These are phyloP conservation scores for Laburnicola sp. DNA, from an alignment of 2,329 filamentous ascomycete species.

Conservation along the genomic window DNA sequence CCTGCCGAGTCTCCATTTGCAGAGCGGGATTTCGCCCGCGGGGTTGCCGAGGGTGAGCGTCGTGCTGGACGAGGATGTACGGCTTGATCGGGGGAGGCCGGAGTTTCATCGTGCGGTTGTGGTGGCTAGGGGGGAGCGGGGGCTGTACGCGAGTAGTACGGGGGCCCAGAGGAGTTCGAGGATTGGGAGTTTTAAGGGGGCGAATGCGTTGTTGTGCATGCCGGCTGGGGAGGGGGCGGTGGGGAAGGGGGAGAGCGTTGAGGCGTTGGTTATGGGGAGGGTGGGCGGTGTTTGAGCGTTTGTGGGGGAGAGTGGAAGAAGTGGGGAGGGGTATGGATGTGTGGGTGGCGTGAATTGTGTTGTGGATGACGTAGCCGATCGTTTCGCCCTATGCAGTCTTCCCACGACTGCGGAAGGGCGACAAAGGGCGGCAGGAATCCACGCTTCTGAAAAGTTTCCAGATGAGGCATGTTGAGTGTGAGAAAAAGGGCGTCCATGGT, in stretches of 20 bases:
- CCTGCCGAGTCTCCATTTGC: conserved; percentile 78
- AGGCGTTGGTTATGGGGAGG: conserved; percentile 75
- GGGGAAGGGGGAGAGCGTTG: conserved; percentile 69
- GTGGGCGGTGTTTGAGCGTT: too few relatives aligned
- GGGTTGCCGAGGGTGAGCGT: conserved; percentile 76
- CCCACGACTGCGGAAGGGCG: too few relatives aligned
- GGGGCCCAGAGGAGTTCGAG: conserved; percentile 87
- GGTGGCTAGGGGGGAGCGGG: conserved; percentile 64
- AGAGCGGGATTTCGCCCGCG: conserved; percentile 67
- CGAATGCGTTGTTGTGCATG: conserved; percentile 83
- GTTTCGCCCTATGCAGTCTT: too few relatives aligned
- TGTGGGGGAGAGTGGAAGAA: too few relatives aligned
- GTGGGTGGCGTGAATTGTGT: too few relatives aligned
- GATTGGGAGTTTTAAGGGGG: conserved; percentile 84
- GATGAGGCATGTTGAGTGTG: background rate
- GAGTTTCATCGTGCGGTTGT: conserved; percentile 92
- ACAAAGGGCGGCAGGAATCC: background rate
- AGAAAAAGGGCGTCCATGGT: background rate
- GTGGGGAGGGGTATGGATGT: too few relatives aligned
- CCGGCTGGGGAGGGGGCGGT: conserved; percentile 67
- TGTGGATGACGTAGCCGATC: too few relatives aligned
- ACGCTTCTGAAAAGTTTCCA: background rate
- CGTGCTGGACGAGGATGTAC: conserved; percentile 70
- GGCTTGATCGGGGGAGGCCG: conserved; percentile 71
- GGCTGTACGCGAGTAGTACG: conserved; percentile 75